Evolutionary conservation across 2,329 filamentous ascomycete genomes (phyloP), one percentile per base, ranked within the genome.

Genomic region (Colletotrichum tabaci): DNA sequence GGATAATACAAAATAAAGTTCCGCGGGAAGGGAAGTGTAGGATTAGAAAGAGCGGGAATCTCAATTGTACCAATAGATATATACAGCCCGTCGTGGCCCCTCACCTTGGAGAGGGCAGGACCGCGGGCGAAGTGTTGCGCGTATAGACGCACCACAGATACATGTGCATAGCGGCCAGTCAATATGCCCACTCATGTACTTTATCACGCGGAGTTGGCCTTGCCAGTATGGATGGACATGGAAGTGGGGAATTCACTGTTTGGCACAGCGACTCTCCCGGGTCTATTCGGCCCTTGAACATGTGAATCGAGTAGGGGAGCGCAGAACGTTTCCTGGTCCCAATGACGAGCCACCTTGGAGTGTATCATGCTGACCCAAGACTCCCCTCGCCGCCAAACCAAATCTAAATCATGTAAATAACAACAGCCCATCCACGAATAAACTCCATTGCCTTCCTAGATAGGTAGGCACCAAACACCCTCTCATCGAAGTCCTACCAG

Each of bases 391-490:
- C 23, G 55, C 53, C 13, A 52, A 47, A 60, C 66, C 58, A 66
- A 52, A 58, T 52, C 67, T 66, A 50, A 52, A 62, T 26, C 60
- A 61, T 42, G 60, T 49, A 68, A 65, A 71, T 56, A 56, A 57
- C 44, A 13, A 40, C 61, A 61, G 72, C 44, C 73, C 74, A 75
- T 76, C 64, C 42, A n/a, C 15, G 2, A 75, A 52, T 67, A 73
- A 74, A 82, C 70, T 79, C 78, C 71, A 38, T 60, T 40, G 9
- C 49, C 61, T 18, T 8, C 35, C 35, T 38, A 38, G 35, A 38
- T 38, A 38, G 35, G 2, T 10, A 38, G 35, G 35, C 18, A 38
- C 53, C 42, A 65, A 62, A 67, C 46, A 52, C 46, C 55, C 56
- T 23, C 42, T 50, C 21, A 10, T 50, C 58, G 57, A 16, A 63